These are phyloP conservation scores for Penicillium brasilianum DNA, from an alignment of 2,329 filamentous ascomycete genomes.

Conservation along the genomic window DNA sequence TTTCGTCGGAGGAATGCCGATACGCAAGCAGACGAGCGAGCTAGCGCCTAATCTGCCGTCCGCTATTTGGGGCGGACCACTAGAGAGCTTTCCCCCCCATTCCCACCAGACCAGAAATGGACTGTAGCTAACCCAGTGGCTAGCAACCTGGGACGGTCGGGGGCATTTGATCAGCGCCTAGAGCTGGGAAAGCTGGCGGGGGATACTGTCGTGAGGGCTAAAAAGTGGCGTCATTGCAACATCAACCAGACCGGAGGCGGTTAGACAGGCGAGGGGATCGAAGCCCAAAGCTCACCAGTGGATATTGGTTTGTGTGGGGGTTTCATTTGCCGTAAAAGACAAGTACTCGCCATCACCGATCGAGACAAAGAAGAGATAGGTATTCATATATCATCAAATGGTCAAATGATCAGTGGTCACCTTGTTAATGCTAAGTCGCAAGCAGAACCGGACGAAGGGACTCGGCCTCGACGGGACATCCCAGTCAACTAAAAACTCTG, in stretches of 20 bases:
- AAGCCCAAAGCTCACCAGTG: neutral
- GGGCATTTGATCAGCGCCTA: neutral
- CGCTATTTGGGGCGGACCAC: no score
- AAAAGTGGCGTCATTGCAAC: conserved; percentile 22
- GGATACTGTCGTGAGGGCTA: neutral
- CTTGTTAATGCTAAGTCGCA: neutral
- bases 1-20: conserved; percentile 17
- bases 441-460: conserved; percentile 20
- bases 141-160: neutral
- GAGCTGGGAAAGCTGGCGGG: neutral
- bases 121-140: neutral
- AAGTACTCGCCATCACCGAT: neutral
- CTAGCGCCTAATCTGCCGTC: neutral
- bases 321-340: neutral
- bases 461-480: conserved; percentile 11
- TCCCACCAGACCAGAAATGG: no score
- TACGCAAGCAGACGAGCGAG: neutral
- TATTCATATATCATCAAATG: no score
- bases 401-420: neutral
- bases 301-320: neutral
- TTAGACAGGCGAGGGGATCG: neutral
- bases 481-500: conserved; percentile 3
- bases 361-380: neutral
- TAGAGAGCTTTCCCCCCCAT: neutral
- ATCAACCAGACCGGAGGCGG: conserved; percentile 3